phyloP scores from a whole-genome alignment of 2,329 filamentous ascomycete genomes.

The Moelleriella libera region DNA sequence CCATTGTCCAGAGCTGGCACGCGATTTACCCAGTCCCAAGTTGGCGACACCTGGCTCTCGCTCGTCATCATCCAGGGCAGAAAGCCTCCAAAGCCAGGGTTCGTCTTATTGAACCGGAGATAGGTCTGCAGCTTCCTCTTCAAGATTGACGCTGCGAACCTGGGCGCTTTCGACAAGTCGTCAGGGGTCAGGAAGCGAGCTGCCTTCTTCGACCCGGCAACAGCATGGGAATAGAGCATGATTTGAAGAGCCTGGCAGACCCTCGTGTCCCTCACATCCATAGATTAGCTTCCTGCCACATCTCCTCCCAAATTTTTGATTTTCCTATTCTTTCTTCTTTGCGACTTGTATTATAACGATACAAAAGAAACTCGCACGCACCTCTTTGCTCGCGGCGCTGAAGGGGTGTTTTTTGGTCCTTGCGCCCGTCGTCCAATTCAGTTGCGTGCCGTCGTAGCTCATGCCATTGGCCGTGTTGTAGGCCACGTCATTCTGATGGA shows the following conservation, averaged over 20 bases:
- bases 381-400: slow-evolving; percentile 23
- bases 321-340: neutral
- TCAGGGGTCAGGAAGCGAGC: slow-evolving; percentile 23
- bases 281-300: neutral
- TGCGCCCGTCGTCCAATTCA: slow-evolving; percentile 22
- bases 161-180: slow-evolving; percentile 15
- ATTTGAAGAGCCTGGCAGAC: slow-evolving; percentile 22
- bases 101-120: slow-evolving; percentile 22
- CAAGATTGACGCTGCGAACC: slow-evolving; percentile 20
- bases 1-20: slow-evolving; percentile 26
- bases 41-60: slow-evolving; percentile 15
- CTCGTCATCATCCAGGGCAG: slow-evolving; percentile 23
- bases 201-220: slow-evolving; percentile 21
- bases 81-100: slow-evolving; percentile 25
- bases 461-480: slow-evolving; percentile 27
- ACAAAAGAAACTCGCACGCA: slow-evolving; percentile 2
- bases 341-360: neutral
- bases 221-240: slow-evolving; percentile 26
- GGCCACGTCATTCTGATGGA: slow-evolving; percentile 24
- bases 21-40: slow-evolving; percentile 21
- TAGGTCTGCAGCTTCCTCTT: slow-evolving; percentile 23
- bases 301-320: neutral
- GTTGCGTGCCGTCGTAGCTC: slow-evolving; percentile 24
- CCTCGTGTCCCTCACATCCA: neutral
- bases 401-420: slow-evolving; percentile 20